Evolutionary conservation across 495 filamentous ascomycete species (phyloP), one percentile per base, ranked within the genome.

Genomic region (Xylaria flabelliformis): DNA sequence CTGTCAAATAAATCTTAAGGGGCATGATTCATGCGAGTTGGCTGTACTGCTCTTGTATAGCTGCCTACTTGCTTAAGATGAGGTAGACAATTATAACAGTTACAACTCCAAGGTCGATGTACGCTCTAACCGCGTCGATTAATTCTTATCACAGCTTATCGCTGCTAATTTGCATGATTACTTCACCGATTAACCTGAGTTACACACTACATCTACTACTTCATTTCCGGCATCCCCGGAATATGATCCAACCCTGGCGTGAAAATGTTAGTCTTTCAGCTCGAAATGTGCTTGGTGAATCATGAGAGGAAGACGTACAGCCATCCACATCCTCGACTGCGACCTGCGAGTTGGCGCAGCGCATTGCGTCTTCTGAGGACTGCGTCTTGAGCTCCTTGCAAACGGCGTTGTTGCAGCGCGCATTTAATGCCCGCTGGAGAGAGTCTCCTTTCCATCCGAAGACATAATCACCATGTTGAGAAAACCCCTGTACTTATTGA

Each of bases 391-490:
- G 77, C 59, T 78, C 75, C 19, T 73, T 74, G 71, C 81, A 83
- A 2, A 77, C 74, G 42, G 71, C 80, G 12, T 76, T 73, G 69
- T 77, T 80, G 68, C 81, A 82, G 26, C 75, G 67, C 32, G 78
- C 79, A 64, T 82, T 72, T 55, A 82, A 72, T 24, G 81, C 80
- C 24, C 77, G 76, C 62, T 82, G 81, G 10, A 82, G 79, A 4
- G 78, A 63, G 68, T 82, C 77, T 32, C 69, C 81, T 50, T 79
- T 71, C 77, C 77, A 79, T 24, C 77, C 77, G 71, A 79, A 79
- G 17, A 79, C 32, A 66, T 79, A 82, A 64, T 82, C 81, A 39
- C 81, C 81, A 59, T 82, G 81, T 41, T 81, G 80, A 2, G 81
- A 80, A 32, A 69, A 76, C 4, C 81, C 81, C 32, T 74, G 69